Evolutionary conservation across 306 rosid genomes (phyloP).

Genomic region (Astragalus glycyphyllos): DNA sequence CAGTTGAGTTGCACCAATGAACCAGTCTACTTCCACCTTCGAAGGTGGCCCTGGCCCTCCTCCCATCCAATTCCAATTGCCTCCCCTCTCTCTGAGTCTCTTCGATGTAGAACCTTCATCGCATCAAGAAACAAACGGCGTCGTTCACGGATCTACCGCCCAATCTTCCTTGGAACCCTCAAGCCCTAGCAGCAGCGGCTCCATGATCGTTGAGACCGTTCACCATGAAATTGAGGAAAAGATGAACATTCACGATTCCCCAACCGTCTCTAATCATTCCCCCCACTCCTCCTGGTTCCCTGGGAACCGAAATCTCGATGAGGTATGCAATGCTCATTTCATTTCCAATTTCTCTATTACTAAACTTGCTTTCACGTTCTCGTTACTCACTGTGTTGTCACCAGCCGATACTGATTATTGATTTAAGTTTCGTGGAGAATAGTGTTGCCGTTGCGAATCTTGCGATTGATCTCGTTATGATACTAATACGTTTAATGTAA

Average conservation of each 20-base stretch:
- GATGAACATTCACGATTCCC: constrained; percentile 46
- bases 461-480: not conserved
- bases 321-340: constrained; percentile 53
- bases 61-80: constrained; percentile 51
- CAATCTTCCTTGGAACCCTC: constrained; percentile 48
- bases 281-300: constrained; percentile 60
- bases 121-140: constrained; percentile 50
- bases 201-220: constrained; percentile 54
- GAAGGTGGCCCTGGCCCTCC: constrained; percentile 32
- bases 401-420: not conserved
- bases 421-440: not conserved
- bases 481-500: not conserved
- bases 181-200: constrained; percentile 74
- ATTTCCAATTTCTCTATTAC: too few species aligned
- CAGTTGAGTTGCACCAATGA: constrained; percentile 31
- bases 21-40: constrained; percentile 45
- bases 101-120: constrained; percentile 43
- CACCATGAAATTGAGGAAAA: constrained; percentile 60
- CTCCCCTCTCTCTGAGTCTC: constrained; percentile 56
- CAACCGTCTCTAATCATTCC: constrained; percentile 42
- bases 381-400: not conserved
- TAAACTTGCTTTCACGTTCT: not conserved
- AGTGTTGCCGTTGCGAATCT: not conserved
- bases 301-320: constrained; percentile 68
- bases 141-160: constrained; percentile 47